phyloP scores from a whole-genome alignment of 352 stramenopile species.

The Globisporangium cederbergense region DNA sequence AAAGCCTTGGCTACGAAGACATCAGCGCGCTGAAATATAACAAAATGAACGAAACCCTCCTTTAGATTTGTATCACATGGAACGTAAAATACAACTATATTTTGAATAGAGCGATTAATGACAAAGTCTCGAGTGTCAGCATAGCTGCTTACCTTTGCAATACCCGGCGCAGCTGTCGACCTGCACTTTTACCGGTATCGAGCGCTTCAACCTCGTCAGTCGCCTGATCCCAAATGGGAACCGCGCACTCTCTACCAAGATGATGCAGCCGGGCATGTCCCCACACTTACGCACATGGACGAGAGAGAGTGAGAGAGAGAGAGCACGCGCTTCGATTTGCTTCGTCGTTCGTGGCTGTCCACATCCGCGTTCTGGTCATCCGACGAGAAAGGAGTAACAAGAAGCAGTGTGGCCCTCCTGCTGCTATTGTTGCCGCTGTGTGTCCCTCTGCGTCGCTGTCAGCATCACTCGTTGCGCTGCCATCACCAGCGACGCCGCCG shows the following conservation, averaged over 20 bases:
- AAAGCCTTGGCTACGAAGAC: neutral
- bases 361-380: neutral
- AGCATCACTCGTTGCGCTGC: neutral
- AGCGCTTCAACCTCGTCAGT: neutral
- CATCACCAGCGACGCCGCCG: neutral
- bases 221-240: neutral
- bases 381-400: neutral
- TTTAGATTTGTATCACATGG: too few relatives aligned
- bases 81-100: too few relatives aligned
- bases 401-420: neutral
- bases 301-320: neutral
- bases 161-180: neutral
- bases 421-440: neutral
- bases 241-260: neutral
- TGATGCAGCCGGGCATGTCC: too few relatives aligned
- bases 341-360: neutral
- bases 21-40: too few relatives aligned
- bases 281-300: neutral
- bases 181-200: too few relatives aligned
- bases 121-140: too few relatives aligned
- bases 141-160: too few relatives aligned
- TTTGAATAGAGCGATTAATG: too few relatives aligned
- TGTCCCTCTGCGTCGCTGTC: neutral
- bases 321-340: neutral
- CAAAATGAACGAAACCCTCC: too few relatives aligned